These are phyloP conservation scores for Aspergillus viridinutans DNA, from an alignment of 2,329 filamentous ascomycete species.

Conservation along the genomic window DNA sequence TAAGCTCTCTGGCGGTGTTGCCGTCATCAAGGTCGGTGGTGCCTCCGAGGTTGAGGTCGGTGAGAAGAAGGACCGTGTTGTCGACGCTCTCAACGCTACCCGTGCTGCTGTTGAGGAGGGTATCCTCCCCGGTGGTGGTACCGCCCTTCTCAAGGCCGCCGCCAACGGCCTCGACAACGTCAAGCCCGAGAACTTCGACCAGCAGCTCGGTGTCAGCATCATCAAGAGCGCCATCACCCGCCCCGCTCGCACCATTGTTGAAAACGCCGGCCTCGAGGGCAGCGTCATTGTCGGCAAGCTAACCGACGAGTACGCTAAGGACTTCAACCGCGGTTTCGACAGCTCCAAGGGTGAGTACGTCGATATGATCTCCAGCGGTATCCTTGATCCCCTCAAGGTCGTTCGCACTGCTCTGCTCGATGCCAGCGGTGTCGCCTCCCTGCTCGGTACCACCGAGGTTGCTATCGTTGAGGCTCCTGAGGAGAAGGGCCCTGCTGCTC, in stretches of 20 bases:
- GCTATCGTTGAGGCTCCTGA: conserved; percentile 94
- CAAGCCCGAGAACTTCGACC: conserved; percentile 94
- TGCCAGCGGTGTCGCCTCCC: conserved; percentile 90
- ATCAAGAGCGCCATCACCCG: conserved; percentile 97
- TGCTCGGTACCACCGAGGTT: conserved; percentile 96
- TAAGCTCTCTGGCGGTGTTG: conserved; percentile 97
- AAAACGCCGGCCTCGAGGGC: conserved; percentile 95
- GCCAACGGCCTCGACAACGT: conserved; percentile 77
- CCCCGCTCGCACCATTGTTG: conserved; percentile 89
- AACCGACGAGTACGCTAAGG: conserved; percentile 80
- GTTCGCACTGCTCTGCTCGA: conserved; percentile 94
- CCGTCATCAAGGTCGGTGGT: conserved; percentile 98
- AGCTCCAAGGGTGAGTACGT: conserved; percentile 96
- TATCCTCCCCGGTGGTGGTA: conserved; percentile 97
- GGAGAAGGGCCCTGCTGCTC: conserved; percentile 68
- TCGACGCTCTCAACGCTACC: conserved; percentile 96
- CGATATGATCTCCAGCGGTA: conserved; percentile 96
- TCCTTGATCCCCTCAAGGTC: conserved; percentile 98
- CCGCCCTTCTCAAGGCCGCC: conserved; percentile 94
- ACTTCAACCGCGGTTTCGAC: conserved; percentile 99
- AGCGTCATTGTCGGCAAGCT: conserved; percentile 97
- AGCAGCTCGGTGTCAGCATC: conserved; percentile 96
- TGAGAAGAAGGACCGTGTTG: conserved; percentile 99
- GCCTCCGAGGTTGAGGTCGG: conserved; percentile 97
- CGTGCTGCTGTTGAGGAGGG: conserved; percentile 98